Evolutionary conservation across 1,139 yeast genomes (phyloP).

Genomic region (Candida smagusa): DNA sequence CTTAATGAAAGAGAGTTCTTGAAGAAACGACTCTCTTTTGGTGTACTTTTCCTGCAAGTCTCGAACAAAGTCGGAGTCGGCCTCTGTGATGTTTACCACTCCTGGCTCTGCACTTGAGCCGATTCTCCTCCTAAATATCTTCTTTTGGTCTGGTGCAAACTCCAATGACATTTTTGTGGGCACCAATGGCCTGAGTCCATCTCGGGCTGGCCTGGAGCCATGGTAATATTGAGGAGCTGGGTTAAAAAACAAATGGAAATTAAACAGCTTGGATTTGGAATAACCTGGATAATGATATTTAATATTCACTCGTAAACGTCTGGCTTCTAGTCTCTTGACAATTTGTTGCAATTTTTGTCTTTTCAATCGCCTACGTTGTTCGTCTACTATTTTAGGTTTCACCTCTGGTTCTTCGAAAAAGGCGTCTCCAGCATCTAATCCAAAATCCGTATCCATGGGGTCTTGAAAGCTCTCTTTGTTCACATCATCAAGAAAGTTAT

Average conservation of each 20-base stretch:
- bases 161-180: slow-evolving; percentile 56
- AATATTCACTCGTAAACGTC: slow-evolving; percentile 33
- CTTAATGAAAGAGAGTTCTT: slow-evolving; percentile 31
- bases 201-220: slow-evolving; percentile 48
- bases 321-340: slow-evolving; percentile 33
- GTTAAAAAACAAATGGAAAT: slow-evolving; percentile 66
- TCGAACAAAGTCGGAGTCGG: slow-evolving; percentile 32
- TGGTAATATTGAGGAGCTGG: slow-evolving; percentile 56
- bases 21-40: slow-evolving; percentile 15
- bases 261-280: slow-evolving; percentile 50
- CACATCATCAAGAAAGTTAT: slow-evolving; percentile 23
- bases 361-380: slow-evolving; percentile 19
- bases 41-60: slow-evolving; percentile 21
- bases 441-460: neutral
- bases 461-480: slow-evolving; percentile 6
- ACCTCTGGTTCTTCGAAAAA: neutral
- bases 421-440: neutral
- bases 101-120: neutral
- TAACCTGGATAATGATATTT: slow-evolving; percentile 63
- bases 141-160: slow-evolving; percentile 45
- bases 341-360: slow-evolving; percentile 24
- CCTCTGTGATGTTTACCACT: slow-evolving; percentile 20
- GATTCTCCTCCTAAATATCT: slow-evolving; percentile 31
- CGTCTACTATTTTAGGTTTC: slow-evolving; percentile 21
- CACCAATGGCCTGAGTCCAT: slow-evolving; percentile 49